Conservation (phyloP, 345 rosid genomes). For the Trapa bicornis region DNA sequence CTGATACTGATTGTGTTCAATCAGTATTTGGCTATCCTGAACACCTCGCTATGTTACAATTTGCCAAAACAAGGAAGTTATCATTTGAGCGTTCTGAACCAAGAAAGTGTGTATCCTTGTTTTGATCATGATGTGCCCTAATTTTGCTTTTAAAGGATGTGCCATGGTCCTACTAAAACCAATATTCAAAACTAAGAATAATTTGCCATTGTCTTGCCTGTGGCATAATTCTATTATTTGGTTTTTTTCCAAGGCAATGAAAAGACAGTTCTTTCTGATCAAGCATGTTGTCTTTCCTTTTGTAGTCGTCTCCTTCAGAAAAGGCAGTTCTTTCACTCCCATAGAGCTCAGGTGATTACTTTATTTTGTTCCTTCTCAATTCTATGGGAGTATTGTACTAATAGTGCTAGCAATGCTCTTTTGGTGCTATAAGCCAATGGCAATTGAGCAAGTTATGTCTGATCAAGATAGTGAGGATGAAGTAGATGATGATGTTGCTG, state of each 20-base stretch:
- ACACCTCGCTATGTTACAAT: slow-evolving; percentile 62
- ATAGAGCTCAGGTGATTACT: slow-evolving; percentile 82
- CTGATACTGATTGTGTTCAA: slow-evolving; percentile 61
- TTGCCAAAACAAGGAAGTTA: slow-evolving; percentile 89
- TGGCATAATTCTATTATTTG: not conserved
- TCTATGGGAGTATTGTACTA: not conserved
- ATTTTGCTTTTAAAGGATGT: not conserved
- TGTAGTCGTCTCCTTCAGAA: slow-evolving; percentile 71
- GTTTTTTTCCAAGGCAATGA: not conserved
- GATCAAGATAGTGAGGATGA: slow-evolving; percentile 98
- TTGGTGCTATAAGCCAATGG: slow-evolving; percentile 64
- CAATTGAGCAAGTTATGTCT: slow-evolving; percentile 77
- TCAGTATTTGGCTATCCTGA: slow-evolving; percentile 50
- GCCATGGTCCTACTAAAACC: not conserved
- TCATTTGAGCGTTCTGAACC: slow-evolving; percentile 76
- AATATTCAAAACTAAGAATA: not conserved
- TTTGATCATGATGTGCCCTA: not conserved
- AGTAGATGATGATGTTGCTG: slow-evolving; percentile 98
- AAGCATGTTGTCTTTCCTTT: slow-evolving; percentile 6
- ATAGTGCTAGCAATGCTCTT: not conserved
- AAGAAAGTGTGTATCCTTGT: slow-evolving; percentile 49
- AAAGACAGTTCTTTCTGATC: not conserved
- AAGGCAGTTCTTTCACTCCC: slow-evolving; percentile 94
- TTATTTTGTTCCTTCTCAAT: not conserved
- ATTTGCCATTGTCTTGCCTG: not conserved